Evolutionary conservation across 345 rosid genomes (phyloP), one percentile per base, ranked within the genome.

Genomic region (Gossypium herbaceum): DNA sequence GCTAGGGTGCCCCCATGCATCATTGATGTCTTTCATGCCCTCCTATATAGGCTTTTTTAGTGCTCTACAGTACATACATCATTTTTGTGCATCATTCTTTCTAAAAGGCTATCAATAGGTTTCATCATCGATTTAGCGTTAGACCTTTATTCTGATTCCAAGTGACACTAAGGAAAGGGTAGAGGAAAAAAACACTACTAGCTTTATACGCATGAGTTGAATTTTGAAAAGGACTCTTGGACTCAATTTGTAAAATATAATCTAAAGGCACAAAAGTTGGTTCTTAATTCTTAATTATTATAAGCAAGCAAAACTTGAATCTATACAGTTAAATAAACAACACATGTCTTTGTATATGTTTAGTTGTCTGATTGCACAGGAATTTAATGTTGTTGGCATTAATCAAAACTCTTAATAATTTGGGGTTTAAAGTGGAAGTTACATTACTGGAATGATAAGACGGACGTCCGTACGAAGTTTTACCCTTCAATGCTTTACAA

Each of bases 31-130:
- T 12, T 20, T 56, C 75, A 72, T 72, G 74, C 29, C 15, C 20
- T 72, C 16, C 19, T 41, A 41, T n/a, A 63, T 39, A 5, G 24
- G 24, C 68, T 17, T 63, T 62, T 62, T 39, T 10, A 20, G 70
- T 66, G 70, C 70, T 44, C n/a, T 17, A 54, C 22, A n/a, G 9
- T 20, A 7, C 48, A 17, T 4, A 2, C 54, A 70, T 70, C 73
- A 70, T 70, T 59, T 11, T 45, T 48, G 29, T 69, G 73, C 73
- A 52, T 61, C 57, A 43, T 79, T 79, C 71, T 76, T 72, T 72
- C 79, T 34, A 76, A 76, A 57, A 73, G 67, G 67, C 82, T 73
- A 80, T 7, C 34, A 41, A 51, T 76, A 80, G 77, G 57, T 45
- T 76, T 68, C 60, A 73, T 73, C 61, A 80, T 77, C 68, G n/a